Evolutionary conservation across 1,139 yeast genomes (phyloP), one percentile per base, ranked within the genome.

Genomic region (Geotrichum carabidarum): DNA sequence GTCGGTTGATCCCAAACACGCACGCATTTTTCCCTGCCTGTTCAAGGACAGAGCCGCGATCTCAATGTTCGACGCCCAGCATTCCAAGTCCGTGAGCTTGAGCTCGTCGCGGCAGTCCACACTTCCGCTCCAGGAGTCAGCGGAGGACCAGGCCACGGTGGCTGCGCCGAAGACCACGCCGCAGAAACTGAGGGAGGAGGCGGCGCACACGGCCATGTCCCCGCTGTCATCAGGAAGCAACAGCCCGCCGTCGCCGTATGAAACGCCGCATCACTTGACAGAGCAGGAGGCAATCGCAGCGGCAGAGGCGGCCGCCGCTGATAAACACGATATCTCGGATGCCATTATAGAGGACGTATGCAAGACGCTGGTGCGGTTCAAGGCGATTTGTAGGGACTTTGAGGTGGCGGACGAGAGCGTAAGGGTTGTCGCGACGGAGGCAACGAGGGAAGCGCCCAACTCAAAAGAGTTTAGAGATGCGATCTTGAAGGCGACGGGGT

Each of bases 11-110:
- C 74, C 83, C 1, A 81, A 78, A 57, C 85, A 82, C 66, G 86
- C 86, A 1, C 73, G 90, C 57, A 80, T 82, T 3, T 78, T 83
- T 77, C 89, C 90, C 0, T 81, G 86, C 63, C 80, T 83, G 15
- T 84, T 80, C 68, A 84, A 83, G 59, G 89, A 84, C 61, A 69
- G 87, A 50, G 76, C 84, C 1, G 84, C 86, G 1, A 80, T 84
- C 14, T 81, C 87, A 0, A 67, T 84, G 27, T 82, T 80, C 63
- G 87, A 82, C 60, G 82, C 80, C 0, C 61, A 63, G 44, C 63
- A 62, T 44, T 48, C 52, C 7, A 31, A 44, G 15, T 47, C 54
- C 1, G 36, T 54, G 27, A 43, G 45, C 15, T 11, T 18, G 9
- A 22, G 27, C 27, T 36, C 50, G 3, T 42, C 48, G 14, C 15